Base-by-base conservation (phyloP, 2,329 filamentous ascomycete genomes). In the Mycosphaerelloides madeirae region DNA sequence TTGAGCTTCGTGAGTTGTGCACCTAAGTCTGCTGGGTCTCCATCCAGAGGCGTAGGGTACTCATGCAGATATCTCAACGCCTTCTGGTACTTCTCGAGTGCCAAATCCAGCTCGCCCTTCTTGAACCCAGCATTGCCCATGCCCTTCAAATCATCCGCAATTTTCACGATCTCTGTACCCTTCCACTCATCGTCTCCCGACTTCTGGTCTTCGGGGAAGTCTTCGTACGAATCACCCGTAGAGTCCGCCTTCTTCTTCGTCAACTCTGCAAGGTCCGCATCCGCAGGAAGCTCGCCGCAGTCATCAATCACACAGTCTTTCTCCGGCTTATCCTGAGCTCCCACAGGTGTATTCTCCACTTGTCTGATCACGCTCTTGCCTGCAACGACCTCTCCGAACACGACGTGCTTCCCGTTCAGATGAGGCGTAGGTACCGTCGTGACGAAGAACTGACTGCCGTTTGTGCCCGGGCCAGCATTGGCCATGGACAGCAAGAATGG, bases 401-500 rank as follows among this genome's bases (percentile, higher is more conserved):
- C 90, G 36, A 97, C 93, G 71, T 98, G 91, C 77, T 98, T 98
- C 65, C 81, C 81, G 67, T 98, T 90, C 31, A 97, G 80, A 67
- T 97, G 93, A 37, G 89, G 90, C 12, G 93, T 97, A n/a, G 83
- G 77, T 22, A 95, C 87, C 13, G 93, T 97, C 38, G 93, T 98
- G 60, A 97, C 76, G 78, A 98, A 98, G 79, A 98, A 98, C 64
- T 98, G 93, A 39, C 87, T 94, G 62, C 93, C 93, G 66, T 98
- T 98, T 67, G 93, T 77, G 85, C 85, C 87, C 35, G 89, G 87
- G 36, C 93, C 93, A 54, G 93, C 91, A 66, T 98, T 98, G 61
- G 93, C 93, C 93, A 98, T 98, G 65, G 87, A 94, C 50, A 98
- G 77, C 55, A 97, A 74, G 74, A 96, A 96, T 1, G 93, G 90